Evolutionary conservation across 768 basidiomycete genomes (phyloP).

Genomic region (Collybia nuda): DNA sequence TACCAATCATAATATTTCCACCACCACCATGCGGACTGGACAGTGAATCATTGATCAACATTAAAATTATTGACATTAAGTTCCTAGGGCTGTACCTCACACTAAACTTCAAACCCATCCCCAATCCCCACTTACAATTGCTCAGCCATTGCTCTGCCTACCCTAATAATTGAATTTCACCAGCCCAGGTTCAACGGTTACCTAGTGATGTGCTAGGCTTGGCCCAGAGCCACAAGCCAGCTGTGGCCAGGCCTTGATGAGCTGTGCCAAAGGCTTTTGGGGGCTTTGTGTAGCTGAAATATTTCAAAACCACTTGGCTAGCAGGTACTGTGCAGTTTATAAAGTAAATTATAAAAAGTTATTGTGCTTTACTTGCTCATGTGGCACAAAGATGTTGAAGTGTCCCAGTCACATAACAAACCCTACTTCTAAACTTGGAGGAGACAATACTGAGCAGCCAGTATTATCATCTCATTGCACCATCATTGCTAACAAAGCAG

Average conservation of each 20-base stretch:
- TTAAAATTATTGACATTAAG: too few species aligned
- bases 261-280: neutral
- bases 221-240: neutral
- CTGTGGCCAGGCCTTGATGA: neutral
- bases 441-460: neutral
- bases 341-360: neutral
- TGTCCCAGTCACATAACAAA: neutral
- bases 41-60: too few species aligned
- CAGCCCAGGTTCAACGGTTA: too few species aligned
- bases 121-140: too few species aligned
- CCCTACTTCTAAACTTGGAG: neutral
- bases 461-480: neutral
- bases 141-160: too few species aligned
- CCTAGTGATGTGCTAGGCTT: neutral
- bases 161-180: too few species aligned
- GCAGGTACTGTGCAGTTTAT: neutral
- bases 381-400: neutral
- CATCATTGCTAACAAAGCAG: neutral
- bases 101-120: too few species aligned
- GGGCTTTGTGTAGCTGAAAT: conserved; percentile 7
- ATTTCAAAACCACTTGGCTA: conserved; percentile 1
- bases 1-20: too few species aligned
- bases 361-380: neutral
- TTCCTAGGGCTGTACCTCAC: too few species aligned
- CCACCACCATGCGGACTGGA: too few species aligned